A percentile compares a stretch with the other conserved stretches of the same genome.
These are phyloP conservation scores for Halophytophthora batemanensis DNA, from an alignment of 352 stramenopile genomes.

Conservation along the genomic window DNA sequence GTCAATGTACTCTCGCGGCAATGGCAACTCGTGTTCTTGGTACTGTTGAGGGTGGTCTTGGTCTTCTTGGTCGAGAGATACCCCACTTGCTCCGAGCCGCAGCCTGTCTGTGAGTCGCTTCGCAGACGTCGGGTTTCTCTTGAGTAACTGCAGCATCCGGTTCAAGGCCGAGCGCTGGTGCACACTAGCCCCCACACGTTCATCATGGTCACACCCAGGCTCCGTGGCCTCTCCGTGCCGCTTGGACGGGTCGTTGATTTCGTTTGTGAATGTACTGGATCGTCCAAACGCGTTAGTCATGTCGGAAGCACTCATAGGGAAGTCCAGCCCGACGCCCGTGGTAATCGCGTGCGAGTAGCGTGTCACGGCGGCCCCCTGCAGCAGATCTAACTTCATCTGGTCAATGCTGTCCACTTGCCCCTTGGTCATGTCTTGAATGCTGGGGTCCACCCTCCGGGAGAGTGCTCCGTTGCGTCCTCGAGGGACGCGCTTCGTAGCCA, in stretches of 20 bases:
- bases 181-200: constrained; percentile 46
- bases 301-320: constrained; percentile 48
- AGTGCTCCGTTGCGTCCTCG: constrained; percentile 48
- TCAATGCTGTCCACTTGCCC: constrained; percentile 72
- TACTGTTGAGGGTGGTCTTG: constrained; percentile 16
- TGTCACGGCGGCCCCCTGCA: constrained; percentile 44
- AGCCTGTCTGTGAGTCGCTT: constrained; percentile 27
- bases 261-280: constrained; percentile 72
- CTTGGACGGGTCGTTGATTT: constrained; percentile 60
- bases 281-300: constrained; percentile 56
- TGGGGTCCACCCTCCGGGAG: constrained; percentile 40
- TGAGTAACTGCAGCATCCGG: constrained; percentile 28
- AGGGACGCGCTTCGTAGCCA: constrained; percentile 35
- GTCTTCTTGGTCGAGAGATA: background rate
- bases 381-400: constrained; percentile 54
- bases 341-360: constrained; percentile 67
- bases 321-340: constrained; percentile 56
- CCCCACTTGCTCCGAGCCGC: constrained; percentile 2
- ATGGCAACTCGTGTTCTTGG: constrained; percentile 2
- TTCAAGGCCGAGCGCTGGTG: constrained; percentile 64
- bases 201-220: constrained; percentile 43
- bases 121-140: constrained; percentile 11
- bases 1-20: constrained; percentile 31
- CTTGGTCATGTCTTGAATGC: constrained; percentile 61
- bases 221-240: constrained; percentile 69